These are phyloP conservation scores for Polychaeton citri DNA, from an alignment of 2,329 filamentous ascomycete species.

Conservation along the genomic window DNA sequence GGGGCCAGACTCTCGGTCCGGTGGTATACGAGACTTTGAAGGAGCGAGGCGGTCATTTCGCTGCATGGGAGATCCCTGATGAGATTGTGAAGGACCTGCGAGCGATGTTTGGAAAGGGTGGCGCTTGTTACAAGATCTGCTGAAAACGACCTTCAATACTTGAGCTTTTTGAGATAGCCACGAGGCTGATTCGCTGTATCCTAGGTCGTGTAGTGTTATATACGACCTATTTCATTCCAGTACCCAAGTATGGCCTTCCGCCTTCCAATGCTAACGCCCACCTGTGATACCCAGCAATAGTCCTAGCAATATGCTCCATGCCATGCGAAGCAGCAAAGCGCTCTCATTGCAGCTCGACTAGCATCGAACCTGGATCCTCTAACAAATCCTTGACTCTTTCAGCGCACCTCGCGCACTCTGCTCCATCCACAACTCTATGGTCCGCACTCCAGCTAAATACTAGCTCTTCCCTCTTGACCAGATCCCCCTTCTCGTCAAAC, in stretches of 20 bases:
- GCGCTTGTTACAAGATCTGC: constrained; percentile 12
- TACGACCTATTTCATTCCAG: no score
- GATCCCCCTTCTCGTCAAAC: constrained; percentile 44
- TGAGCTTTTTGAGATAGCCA: no score
- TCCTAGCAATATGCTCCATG: no score
- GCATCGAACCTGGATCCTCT: constrained; percentile 77
- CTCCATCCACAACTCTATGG: constrained; percentile 86
- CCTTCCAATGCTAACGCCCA: no score
- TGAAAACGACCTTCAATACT: no score
- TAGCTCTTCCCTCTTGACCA: constrained; percentile 66
- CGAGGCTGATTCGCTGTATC: no score
- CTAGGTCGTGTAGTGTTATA: no score
- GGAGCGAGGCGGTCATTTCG: constrained; percentile 44
- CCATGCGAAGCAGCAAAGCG: no score
- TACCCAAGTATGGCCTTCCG: no score
- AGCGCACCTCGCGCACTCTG: constrained; percentile 83
- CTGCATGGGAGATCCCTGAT: constrained; percentile 42
- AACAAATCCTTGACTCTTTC: constrained; percentile 65
- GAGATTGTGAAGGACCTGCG: constrained; percentile 37
- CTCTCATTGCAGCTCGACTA: constrained; percentile 58
- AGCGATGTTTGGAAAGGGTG: constrained; percentile 41
- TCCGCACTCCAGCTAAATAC: constrained; percentile 97
- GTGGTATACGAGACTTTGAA: constrained; percentile 44
- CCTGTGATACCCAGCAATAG: no score
- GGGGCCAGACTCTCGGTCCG: constrained; percentile 43